Base-by-base conservation (phyloP, 345 rosid genomes). In the Salix viminalis region DNA sequence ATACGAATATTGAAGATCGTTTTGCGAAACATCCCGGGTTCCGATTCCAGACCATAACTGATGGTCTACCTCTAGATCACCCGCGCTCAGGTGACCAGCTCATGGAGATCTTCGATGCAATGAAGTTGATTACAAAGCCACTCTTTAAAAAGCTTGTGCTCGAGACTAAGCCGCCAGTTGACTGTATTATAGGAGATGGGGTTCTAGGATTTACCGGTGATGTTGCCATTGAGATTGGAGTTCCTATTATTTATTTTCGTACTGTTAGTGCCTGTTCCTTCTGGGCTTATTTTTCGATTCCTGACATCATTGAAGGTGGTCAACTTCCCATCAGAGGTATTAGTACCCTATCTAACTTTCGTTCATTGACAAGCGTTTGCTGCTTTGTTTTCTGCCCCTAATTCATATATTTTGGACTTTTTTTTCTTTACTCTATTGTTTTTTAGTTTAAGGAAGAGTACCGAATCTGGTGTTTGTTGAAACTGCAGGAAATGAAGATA, bases 401-500 rank as follows among this genome's bases (percentile, higher is more conserved):
- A 14, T 46, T 46, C 50, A 46, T 46, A 46, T 14, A 46, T 46
- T 46, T 14, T 46, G 50, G 16, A 46, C 16, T 41, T 10, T 41
- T 41, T 41, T 41, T 41, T 0, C 36, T 34, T 34, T 0, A 34
- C 1, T 44, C 50, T 3, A 46, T 11, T 46, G 36, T 12, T 1
- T 65, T 65, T 32, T 18, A 28, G 68, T 65, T 62, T 62, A 13
- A 62, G 26, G 6, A 46, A 16, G 15, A 41, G 44, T 41, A 10
- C 44, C 44, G 14, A 46, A 46, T 46, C 6, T 46, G 50, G 50
- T 46, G 50, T 46, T 30, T 28, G 16, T 23, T 77, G 54, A 60
- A 39, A 64, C 65, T 76, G 65, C 42, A 83, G 89, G 80, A 46
- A n/a, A 26, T 9, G 87, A 83, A 75, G 91, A 84, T 41, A 86